Base-by-base conservation (phyloP, 176 grass and related monocot species). In the Carex parvula region DNA sequence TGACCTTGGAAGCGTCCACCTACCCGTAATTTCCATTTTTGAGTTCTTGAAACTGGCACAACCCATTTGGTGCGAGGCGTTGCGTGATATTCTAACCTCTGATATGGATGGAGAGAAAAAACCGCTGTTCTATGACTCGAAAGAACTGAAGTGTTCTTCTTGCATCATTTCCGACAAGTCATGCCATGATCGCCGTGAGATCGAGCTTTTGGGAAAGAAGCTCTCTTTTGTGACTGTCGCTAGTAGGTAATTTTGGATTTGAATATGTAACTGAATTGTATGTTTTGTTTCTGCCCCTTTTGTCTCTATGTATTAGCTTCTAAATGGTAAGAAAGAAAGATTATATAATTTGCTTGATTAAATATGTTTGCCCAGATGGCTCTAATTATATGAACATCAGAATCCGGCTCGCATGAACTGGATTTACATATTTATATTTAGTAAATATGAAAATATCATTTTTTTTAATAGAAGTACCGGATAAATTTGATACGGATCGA, bases 1-100 rank as follows among this genome's bases (percentile, higher is more conserved):
- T 14, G 91, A 94, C 33, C 42, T 93, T 16, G 94, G 94, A 39
- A 89, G 89, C 46, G 91, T 94, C 53, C 84, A 91, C 84, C 86
- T 97, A 84, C 89, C 89, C 0, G 82, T 91, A 22, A 44, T 94
- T 37, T 84, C 78, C 44, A 30, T 94, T 76, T 89, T 59, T 10
- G 87, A 71, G 50, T 97, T 97, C 85, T 73, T 97, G 81, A 85
- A 90, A 70, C 67, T 82, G 78, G 88, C 89, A 64, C 79, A 86
- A 59, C 94, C 94, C 83, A 60, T 94, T 79, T 97, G 94, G 89
- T 79, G 17, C 7, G 81, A 84, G 83, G 81, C 89, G 65, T 82
- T 82, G 30, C 83, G 79, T 54, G 94, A 94, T 21, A 86, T 79
- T 42, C 60, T 93, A 37, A 42, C 81, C 55, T 60, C 71, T 60